phyloP scores from a whole-genome alignment of 305 asterid species.

The Fraxinus latifolia region DNA sequence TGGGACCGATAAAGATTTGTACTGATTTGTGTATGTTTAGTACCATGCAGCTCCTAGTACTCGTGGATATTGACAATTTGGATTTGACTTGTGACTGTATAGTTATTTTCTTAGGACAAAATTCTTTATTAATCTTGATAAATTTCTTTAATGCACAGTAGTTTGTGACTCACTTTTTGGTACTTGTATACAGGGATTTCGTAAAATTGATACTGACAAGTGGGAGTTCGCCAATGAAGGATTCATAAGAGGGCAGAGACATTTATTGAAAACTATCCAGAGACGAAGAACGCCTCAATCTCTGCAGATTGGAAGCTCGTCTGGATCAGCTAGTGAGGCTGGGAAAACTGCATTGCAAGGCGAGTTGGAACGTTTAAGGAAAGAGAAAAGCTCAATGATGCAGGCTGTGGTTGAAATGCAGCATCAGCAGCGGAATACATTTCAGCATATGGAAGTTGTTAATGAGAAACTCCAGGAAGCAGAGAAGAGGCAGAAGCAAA shows the following conservation, averaged over 20 bases:
- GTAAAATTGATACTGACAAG: conserved; percentile 67
- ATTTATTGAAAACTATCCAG: conserved; percentile 64
- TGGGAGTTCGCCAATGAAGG: conserved; percentile 88
- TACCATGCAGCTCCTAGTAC: conserved; percentile 31
- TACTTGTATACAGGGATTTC: conserved; percentile 59
- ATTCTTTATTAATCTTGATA: conserved; percentile 5
- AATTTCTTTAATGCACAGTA: background rate
- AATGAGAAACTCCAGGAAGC: conserved; percentile 65
- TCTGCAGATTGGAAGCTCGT: conserved; percentile 49
- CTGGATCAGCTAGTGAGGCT: conserved; percentile 33
- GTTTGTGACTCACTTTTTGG: conserved; percentile 16
- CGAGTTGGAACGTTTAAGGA: conserved; percentile 57
- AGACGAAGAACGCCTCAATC: conserved; percentile 65
- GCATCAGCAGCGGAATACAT: conserved; percentile 60
- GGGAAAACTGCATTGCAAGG: conserved; percentile 43
- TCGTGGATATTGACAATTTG: conserved; percentile 27
- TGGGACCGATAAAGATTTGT: conserved; percentile 18
- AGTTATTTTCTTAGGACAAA: background rate
- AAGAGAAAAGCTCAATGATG: conserved; percentile 66
- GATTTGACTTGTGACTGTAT: conserved; percentile 23
- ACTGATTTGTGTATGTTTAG: conserved; percentile 27
- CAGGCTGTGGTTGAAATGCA: conserved; percentile 66
- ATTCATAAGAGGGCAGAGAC: conserved; percentile 63
- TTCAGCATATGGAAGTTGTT: conserved; percentile 51
- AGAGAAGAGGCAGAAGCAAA: conserved; percentile 72